Evolutionary conservation across 2,329 filamentous ascomycete species (phyloP).

Genomic region (Fusarium sp.): DNA sequence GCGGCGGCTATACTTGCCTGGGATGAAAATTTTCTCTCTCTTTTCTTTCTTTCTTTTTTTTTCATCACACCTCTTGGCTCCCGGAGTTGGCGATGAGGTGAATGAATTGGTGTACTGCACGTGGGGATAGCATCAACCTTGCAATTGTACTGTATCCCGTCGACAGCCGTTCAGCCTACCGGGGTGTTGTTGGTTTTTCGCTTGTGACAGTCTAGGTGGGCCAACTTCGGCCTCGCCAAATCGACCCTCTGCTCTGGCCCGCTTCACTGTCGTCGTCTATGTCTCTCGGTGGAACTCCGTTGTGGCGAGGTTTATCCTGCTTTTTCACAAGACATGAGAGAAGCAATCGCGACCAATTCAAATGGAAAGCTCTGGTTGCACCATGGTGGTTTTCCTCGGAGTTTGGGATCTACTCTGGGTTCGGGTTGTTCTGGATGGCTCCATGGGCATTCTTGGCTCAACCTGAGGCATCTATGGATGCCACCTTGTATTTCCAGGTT

Average conservation of each 20-base stretch:
- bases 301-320: constrained; percentile 20
- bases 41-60: neutral
- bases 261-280: constrained; percentile 2
- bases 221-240: constrained; percentile 13
- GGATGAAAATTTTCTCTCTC: constrained; percentile 5
- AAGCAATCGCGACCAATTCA: constrained; percentile 33
- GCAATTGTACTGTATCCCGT: constrained; percentile 11
- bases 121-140: constrained; percentile 28
- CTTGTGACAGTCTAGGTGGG: constrained; percentile 3
- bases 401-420: constrained; percentile 6
- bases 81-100: constrained; percentile 24
- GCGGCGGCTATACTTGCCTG: constrained; percentile 21
- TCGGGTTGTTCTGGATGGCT: neutral
- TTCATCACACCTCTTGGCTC: constrained; percentile 6
- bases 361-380: constrained; percentile 29
- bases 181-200: constrained; percentile 12
- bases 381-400: constrained; percentile 33
- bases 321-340: constrained; percentile 8
- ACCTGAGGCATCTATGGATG: constrained; percentile 3
- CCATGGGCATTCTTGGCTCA: neutral
- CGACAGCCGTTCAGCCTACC: constrained; percentile 16
- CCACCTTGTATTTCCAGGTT: neutral
- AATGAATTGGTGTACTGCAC: constrained; percentile 4
- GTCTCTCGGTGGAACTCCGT: constrained; percentile 35
- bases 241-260: constrained; percentile 8